Conservation (phyloP, 2,329 filamentous ascomycete genomes). For the Whalleya microplaca region DNA sequence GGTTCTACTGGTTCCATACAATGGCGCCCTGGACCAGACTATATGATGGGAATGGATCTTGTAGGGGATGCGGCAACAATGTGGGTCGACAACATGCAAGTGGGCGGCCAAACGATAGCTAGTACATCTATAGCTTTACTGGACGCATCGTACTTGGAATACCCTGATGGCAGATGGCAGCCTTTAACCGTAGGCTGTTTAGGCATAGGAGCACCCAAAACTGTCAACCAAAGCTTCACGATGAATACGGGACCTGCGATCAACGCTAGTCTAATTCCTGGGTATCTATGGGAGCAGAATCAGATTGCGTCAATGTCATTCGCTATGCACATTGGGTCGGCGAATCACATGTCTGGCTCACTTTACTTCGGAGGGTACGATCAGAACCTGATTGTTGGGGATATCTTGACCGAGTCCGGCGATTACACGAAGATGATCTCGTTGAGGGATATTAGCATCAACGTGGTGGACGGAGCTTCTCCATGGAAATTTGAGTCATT, state of each 20-base stretch:
- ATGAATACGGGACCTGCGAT: conserved; percentile 18
- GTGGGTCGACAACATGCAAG: conserved; percentile 34
- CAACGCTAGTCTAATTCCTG: conserved; percentile 38
- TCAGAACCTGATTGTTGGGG: conserved; percentile 42
- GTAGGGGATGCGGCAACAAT: conserved; percentile 20
- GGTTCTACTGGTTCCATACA: conserved; percentile 31
- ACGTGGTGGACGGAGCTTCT: conserved; percentile 44
- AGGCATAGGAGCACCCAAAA: conserved; percentile 33
- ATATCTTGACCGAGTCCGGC: conserved; percentile 31
- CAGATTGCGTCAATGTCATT: conserved; percentile 45
- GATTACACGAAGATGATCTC: conserved; percentile 32
- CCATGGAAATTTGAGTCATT: conserved; percentile 41
- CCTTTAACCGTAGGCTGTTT: conserved; percentile 39
- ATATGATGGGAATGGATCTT: conserved; percentile 36
- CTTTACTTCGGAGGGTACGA: conserved; percentile 47
- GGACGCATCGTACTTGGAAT: conserved; percentile 30
- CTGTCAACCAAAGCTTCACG: conserved; percentile 35
- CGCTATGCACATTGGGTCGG: conserved; percentile 47
- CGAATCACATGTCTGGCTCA: conserved; percentile 38
- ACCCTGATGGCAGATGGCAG: conserved; percentile 36
- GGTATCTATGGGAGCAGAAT: conserved; percentile 29
- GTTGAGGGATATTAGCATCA: conserved; percentile 46
- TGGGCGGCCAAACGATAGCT: conserved; percentile 26
- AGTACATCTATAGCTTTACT: conserved; percentile 35
- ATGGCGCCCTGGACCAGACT: conserved; percentile 25